These are phyloP conservation scores for Aquilaria agallochum DNA, from an alignment of 441 rosid genomes.

Conservation along the genomic window DNA sequence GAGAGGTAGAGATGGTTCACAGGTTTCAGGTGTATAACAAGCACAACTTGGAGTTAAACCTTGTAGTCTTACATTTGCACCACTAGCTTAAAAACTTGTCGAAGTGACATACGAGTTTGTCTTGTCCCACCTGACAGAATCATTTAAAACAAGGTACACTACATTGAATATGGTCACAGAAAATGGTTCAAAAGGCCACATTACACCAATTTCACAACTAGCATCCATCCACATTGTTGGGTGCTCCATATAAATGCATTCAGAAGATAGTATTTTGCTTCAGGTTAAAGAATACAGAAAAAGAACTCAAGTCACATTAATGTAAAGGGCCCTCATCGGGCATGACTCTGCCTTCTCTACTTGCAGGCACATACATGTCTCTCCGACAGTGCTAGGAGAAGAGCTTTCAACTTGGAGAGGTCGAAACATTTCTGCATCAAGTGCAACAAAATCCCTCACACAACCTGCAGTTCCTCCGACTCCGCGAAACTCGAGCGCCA, in stretches of 20 bases:
- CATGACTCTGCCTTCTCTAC: not conserved
- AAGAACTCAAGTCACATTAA: too few relatives aligned
- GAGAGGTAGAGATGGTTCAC: too few relatives aligned
- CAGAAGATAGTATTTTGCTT: not conserved
- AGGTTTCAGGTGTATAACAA: too few relatives aligned
- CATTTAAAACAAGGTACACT: slow-evolving; percentile 12
- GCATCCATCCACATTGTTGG: slow-evolving; percentile 20
- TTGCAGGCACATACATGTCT: slow-evolving; percentile 76
- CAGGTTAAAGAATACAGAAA: too few relatives aligned
- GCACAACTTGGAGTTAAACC: too few relatives aligned
- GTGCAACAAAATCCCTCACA: slow-evolving; percentile 48
- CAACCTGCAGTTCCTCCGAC: slow-evolving; percentile 8
- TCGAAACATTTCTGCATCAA: slow-evolving; percentile 44
- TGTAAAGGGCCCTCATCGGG: not conserved
- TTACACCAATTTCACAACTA: slow-evolving; percentile 15
- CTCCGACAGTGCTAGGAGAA: slow-evolving; percentile 48
- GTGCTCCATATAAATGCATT: slow-evolving; percentile 8
- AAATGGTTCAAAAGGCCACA: slow-evolving; percentile 10
- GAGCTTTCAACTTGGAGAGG: slow-evolving; percentile 52
- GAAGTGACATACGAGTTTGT: not conserved
- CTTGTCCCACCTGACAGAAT: slow-evolving; percentile 19
- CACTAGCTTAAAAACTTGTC: too few relatives aligned
- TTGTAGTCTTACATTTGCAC: not conserved
- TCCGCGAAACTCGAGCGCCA: slow-evolving; percentile 14
- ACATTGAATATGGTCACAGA: slow-evolving; percentile 20